Evolutionary conservation across 2,329 filamentous ascomycete species (phyloP), one percentile per base, ranked within the genome.

Genomic region (Taxawa tesnikishii): DNA sequence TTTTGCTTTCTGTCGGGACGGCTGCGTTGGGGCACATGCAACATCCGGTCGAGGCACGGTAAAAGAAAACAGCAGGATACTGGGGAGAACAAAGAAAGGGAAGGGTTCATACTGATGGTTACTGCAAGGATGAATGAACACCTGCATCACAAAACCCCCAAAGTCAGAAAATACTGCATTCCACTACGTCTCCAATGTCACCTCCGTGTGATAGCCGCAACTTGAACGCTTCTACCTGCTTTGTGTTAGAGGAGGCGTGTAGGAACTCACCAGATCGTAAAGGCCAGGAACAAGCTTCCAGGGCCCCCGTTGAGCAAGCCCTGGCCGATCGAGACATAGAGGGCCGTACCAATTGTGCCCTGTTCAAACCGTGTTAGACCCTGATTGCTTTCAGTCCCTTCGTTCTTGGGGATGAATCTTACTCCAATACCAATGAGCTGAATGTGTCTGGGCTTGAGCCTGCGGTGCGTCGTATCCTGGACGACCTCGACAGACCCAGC

Each of bases 331-430:
- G 62, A 59, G 6, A 65, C 61, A 40, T 62, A 65, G 2, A 64
- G 47, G 0, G 59, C 60, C n/a, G 61, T 64, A 15, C 61, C 61
- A 40, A 65, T 64, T 0, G 61, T 64, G 23, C 60, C 59, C 30
- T 13, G 25, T 26, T 16, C n/a, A 6, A n/a, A n/a, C n/a, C n/a
- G n/a, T n/a, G n/a, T n/a, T n/a, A n/a, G n/a, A n/a, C n/a, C n/a
- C n/a, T n/a, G n/a, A n/a, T n/a, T n/a, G n/a, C n/a, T n/a, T n/a
- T n/a, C n/a, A n/a, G n/a, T n/a, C n/a, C 4, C 8, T 5, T 15
- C 13, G 34, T 5, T 24, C 21, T 8, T 12, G 26, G 11, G 25
- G 11, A 13, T n/a, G 11, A 8, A 12, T 27, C 11, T 15, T 29
- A 7, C 34, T 19, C 38, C 44, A 15, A 38, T 48, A 33, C 60